Percentiles rank a stretch among this genome's conserved stretches.
phyloP scores from a whole-genome alignment of 495 filamentous ascomycete species.

The Annulohypoxylon stygium region DNA sequence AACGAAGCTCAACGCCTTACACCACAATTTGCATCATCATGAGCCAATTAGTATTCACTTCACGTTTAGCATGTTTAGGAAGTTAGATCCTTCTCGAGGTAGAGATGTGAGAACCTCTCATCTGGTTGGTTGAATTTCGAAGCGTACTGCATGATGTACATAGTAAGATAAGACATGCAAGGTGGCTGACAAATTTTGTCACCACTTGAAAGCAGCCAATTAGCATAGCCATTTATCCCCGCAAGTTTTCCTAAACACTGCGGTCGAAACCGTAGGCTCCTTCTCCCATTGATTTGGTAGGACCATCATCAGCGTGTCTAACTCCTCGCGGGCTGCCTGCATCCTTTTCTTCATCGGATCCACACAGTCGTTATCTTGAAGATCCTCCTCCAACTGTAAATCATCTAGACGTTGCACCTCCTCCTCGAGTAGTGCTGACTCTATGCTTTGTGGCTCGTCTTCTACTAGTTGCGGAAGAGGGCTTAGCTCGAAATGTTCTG shows the following conservation, averaged over 20 bases:
- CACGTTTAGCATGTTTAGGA: conserved; percentile 23
- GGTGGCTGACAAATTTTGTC: conserved; percentile 34
- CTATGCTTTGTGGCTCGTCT: conserved; percentile 38
- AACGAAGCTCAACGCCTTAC: not conserved
- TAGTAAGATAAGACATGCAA: conserved; percentile 35
- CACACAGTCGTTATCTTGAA: conserved; percentile 6
- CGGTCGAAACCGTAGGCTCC: conserved; percentile 46
- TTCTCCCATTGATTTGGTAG: conserved; percentile 47
- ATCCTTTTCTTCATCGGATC: conserved; percentile 48
- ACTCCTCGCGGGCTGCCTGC: conserved; percentile 48
- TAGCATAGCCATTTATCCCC: conserved; percentile 43
- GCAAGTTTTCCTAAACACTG: conserved; percentile 46
- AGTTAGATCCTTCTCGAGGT: conserved; percentile 17
- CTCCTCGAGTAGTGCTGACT: conserved; percentile 34
- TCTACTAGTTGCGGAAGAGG: conserved; percentile 41
- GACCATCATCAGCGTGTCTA: conserved; percentile 49
- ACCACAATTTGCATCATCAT: conserved; percentile 16
- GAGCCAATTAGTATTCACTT: conserved; percentile 26
- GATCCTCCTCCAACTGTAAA: conserved; percentile 27
- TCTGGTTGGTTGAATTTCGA: conserved; percentile 27
- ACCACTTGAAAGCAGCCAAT: conserved; percentile 22
- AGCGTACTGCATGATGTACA: conserved; percentile 34
- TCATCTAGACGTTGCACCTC: conserved; percentile 34
- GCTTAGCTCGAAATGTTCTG: conserved; percentile 43
- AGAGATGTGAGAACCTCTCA: conserved; percentile 11